These are phyloP conservation scores for Carnegiea gigantea DNA, from an alignment of 179 eudicot species.

Conservation along the genomic window DNA sequence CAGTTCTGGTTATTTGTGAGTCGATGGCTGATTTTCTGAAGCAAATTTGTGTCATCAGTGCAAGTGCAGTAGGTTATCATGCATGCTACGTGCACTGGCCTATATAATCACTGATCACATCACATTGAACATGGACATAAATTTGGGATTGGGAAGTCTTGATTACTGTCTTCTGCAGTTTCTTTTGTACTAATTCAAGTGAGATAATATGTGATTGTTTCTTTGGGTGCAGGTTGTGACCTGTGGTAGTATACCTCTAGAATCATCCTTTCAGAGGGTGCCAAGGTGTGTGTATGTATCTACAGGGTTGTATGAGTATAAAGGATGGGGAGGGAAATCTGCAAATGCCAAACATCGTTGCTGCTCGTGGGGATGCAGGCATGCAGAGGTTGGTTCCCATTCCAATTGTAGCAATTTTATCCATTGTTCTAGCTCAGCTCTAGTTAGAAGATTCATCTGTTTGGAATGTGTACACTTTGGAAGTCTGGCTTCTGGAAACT, in stretches of 20 bases:
- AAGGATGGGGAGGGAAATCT: conserved; percentile 75
- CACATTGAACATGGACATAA: background rate
- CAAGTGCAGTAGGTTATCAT: background rate
- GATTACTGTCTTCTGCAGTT: background rate
- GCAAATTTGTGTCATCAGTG: background rate
- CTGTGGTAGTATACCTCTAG: conserved; percentile 94
- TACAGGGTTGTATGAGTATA: conserved; percentile 76
- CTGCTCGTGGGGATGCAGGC: conserved; percentile 91
- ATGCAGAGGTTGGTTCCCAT: conserved; percentile 65
- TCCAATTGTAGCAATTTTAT: background rate
- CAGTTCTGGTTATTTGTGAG: background rate
- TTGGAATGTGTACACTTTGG: background rate
- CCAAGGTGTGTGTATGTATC: conserved; percentile 90
- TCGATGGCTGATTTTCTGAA: background rate
- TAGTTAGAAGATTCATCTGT: background rate
- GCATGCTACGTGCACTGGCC: background rate
- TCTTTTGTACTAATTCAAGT: background rate
- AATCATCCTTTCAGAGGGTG: conserved; percentile 82
- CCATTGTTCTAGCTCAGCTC: conserved; percentile 6
- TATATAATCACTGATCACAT: background rate
- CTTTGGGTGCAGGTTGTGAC: conserved; percentile 73
- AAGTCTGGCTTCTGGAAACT: background rate
- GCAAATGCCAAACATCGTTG: conserved; percentile 68
- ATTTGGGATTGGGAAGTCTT: background rate
- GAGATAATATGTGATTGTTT: background rate